These are phyloP conservation scores for Brassica napus DNA, from an alignment of 345 rosid species.

Conservation along the genomic window Da-Ae NC_063434.1:27943501-27944000, in stretches of 20 bases:
- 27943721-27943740: conserved; percentile 32
- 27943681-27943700: conserved; percentile 27
- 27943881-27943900: too few relatives aligned
- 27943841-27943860: too few relatives aligned
- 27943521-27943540: conserved; percentile 36
- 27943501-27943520: conserved; percentile 36
- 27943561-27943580: conserved; percentile 4
- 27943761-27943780: conserved; percentile 21
- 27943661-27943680: conserved; percentile 38
- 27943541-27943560: neutral
- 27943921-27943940: too few relatives aligned
- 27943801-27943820: too few relatives aligned
- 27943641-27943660: conserved; percentile 21
- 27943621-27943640: neutral
- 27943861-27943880: too few relatives aligned
- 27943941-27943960: too few relatives aligned
- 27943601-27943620: conserved; percentile 27
- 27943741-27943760: conserved; percentile 15
- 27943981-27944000: too few relatives aligned
- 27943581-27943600: conserved; percentile 5
- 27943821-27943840: too few relatives aligned
- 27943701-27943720: conserved; percentile 26
- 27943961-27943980: too few relatives aligned
- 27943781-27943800: neutral
- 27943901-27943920: too few relatives aligned